Percentiles rank a stretch among this genome's conserved stretches.
These are phyloP conservation scores for Coffea eugenioides DNA, from an alignment of 257 asterid species.

Conservation along the genomic window DNA sequence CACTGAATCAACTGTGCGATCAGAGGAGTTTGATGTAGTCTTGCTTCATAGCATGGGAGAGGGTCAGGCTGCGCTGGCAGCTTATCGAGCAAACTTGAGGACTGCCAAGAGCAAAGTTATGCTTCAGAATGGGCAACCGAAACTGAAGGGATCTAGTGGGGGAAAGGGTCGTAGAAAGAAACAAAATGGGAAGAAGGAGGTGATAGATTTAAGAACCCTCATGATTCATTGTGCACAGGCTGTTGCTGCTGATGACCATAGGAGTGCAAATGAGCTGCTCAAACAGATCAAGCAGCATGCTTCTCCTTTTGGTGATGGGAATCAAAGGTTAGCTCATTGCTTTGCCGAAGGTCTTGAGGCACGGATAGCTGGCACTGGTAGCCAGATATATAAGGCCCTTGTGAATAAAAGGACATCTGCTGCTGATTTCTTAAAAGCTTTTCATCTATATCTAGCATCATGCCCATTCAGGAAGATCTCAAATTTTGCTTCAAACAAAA, in stretches of 20 bases:
- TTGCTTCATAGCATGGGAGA: slow-evolving; percentile 23
- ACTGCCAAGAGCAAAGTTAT: slow-evolving; percentile 8
- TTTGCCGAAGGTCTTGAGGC: slow-evolving; percentile 26
- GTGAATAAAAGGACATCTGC: slow-evolving; percentile 21
- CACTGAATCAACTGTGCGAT: slow-evolving; percentile 17
- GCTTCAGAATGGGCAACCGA: slow-evolving; percentile 6
- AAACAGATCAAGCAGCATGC: slow-evolving; percentile 25
- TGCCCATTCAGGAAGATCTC: slow-evolving; percentile 27
- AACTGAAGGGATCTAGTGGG: background rate
- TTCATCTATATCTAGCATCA: slow-evolving; percentile 24
- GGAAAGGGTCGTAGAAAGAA: slow-evolving; percentile 13
- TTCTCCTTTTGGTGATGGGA: slow-evolving; percentile 26
- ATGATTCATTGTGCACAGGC: slow-evolving; percentile 28
- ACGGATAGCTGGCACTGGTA: slow-evolving; percentile 24
- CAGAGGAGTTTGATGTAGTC: slow-evolving; percentile 27
- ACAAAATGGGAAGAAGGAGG: background rate
- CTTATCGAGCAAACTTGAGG: slow-evolving; percentile 12
- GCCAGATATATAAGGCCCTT: slow-evolving; percentile 18
- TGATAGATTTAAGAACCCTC: slow-evolving; percentile 23
- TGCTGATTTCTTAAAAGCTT: slow-evolving; percentile 25
- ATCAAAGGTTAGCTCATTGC: slow-evolving; percentile 21
- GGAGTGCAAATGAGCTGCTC: slow-evolving; percentile 10
- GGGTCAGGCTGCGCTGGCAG: slow-evolving; percentile 12
- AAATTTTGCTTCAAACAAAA: slow-evolving; percentile 13
- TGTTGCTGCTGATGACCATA: slow-evolving; percentile 24